Evolutionary conservation across 805 yeast genomes (phyloP).

Genomic region (Barnettozyma siamensis): DNA sequence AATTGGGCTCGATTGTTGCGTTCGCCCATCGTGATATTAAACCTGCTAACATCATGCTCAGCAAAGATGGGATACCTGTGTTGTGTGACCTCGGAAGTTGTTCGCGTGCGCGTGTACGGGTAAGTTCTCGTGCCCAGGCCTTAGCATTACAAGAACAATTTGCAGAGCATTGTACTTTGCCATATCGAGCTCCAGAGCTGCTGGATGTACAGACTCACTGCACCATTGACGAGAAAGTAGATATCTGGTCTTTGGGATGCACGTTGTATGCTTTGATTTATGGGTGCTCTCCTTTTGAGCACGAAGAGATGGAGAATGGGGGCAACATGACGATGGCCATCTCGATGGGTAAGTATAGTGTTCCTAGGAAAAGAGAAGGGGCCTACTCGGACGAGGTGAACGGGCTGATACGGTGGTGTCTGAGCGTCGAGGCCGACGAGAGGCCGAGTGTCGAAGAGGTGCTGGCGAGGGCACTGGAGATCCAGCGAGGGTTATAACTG

Average conservation of each 20-base stretch:
- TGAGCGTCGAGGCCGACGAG: slow-evolving; percentile 51
- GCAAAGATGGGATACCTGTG: slow-evolving; percentile 69
- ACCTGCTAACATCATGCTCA: slow-evolving; percentile 83
- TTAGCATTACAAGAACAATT: slow-evolving; percentile 73
- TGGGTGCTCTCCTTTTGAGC: slow-evolving; percentile 81
- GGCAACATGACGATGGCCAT: slow-evolving; percentile 78
- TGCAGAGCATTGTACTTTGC: slow-evolving; percentile 78
- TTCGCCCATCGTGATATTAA: slow-evolving; percentile 85
- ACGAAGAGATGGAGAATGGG: slow-evolving; percentile 74
- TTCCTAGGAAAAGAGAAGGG: slow-evolving; percentile 21
- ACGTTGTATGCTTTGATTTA: slow-evolving; percentile 71
- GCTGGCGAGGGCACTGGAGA: slow-evolving; percentile 41
- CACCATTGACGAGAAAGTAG: slow-evolving; percentile 67
- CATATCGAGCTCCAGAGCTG: slow-evolving; percentile 88
- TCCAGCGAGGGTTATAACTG: slow-evolving; percentile 23
- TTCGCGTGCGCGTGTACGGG: slow-evolving; percentile 48
- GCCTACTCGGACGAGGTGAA: slow-evolving; percentile 51
- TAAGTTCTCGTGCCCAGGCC: slow-evolving; percentile 63
- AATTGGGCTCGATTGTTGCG: slow-evolving; percentile 51
- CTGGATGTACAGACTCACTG: slow-evolving; percentile 67
- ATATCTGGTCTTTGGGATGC: slow-evolving; percentile 92
- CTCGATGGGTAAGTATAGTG: slow-evolving; percentile 40
- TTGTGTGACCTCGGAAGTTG: slow-evolving; percentile 84
- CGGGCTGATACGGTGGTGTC: slow-evolving; percentile 51
- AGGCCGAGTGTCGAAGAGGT: slow-evolving; percentile 65